phyloP scores from a whole-genome alignment of 768 basidiomycete genomes.

The Russula compacta region DNA sequence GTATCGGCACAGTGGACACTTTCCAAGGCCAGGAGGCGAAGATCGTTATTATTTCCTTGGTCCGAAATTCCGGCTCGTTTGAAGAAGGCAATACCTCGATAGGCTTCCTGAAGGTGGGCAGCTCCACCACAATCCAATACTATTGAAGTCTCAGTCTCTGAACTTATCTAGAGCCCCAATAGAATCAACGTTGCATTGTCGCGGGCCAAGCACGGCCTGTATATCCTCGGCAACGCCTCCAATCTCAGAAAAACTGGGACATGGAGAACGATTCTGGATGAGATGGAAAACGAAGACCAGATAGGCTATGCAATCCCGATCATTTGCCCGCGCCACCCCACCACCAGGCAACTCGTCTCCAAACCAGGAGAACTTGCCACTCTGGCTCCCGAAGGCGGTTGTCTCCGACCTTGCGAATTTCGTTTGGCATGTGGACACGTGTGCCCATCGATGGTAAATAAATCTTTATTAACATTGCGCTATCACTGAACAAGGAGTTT shows the following conservation, averaged over 20 bases:
- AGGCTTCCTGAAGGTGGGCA: slow-evolving; percentile 61
- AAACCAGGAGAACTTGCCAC: slow-evolving; percentile 13
- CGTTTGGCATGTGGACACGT: slow-evolving; percentile 26
- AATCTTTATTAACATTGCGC: background rate
- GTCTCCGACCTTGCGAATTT: slow-evolving; percentile 24
- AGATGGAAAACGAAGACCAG: slow-evolving; percentile 39
- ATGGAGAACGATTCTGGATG: slow-evolving; percentile 51
- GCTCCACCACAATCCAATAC: background rate
- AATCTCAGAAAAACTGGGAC: slow-evolving; percentile 44
- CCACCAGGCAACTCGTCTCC: background rate
- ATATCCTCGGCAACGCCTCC: slow-evolving; percentile 58
- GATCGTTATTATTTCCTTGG: slow-evolving; percentile 66
- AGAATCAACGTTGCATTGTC: slow-evolving; percentile 54
- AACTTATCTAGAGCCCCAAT: slow-evolving; percentile 25
- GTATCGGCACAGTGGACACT: slow-evolving; percentile 66
- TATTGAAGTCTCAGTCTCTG: slow-evolving; percentile 25
- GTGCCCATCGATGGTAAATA: slow-evolving; percentile 24
- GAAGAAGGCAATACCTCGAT: slow-evolving; percentile 35
- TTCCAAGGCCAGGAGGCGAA: slow-evolving; percentile 70
- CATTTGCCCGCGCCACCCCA: slow-evolving; percentile 17
- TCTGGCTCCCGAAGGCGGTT: slow-evolving; percentile 25
- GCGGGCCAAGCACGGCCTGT: slow-evolving; percentile 65
- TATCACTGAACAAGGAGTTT: background rate
- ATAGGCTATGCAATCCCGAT: slow-evolving; percentile 7
- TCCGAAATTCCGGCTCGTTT: slow-evolving; percentile 54